Conservation (phyloP, 2,329 filamentous ascomycete genomes). For the Keithomyces neogunnii region DNA sequence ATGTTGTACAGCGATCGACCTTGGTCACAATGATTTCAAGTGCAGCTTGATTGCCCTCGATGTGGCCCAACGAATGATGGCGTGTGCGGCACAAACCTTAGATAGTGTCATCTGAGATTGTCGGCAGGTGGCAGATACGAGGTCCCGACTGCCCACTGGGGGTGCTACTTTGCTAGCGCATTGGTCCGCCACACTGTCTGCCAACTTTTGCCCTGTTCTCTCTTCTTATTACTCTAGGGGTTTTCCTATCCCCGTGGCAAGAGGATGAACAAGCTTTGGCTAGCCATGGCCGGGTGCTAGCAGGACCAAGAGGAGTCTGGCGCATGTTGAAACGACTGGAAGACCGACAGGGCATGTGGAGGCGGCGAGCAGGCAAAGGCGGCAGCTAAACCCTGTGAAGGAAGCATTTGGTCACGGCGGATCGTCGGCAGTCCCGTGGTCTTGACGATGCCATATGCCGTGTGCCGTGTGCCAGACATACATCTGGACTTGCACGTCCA, state of each 20-base stretch:
- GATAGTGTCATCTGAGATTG: background rate
- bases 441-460: background rate
- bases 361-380: background rate
- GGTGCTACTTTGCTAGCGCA: background rate
- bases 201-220: no score
- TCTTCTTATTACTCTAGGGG: no score
- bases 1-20: background rate
- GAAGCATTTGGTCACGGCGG: background rate
- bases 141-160: background rate
- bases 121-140: background rate
- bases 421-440: background rate
- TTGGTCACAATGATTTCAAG: background rate
- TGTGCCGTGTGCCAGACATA: background rate
- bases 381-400: background rate
- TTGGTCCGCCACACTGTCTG: no score
- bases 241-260: no score
- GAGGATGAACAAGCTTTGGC: background rate
- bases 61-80: background rate
- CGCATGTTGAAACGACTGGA: background rate
- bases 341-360: background rate
- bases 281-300: background rate
- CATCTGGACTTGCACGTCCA: no score
- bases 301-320: background rate
- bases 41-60: background rate
- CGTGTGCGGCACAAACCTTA: background rate